Base-by-base conservation (phyloP, 2,329 filamentous ascomycete genomes). In the Exophiala phaeomuriformis region DNA sequence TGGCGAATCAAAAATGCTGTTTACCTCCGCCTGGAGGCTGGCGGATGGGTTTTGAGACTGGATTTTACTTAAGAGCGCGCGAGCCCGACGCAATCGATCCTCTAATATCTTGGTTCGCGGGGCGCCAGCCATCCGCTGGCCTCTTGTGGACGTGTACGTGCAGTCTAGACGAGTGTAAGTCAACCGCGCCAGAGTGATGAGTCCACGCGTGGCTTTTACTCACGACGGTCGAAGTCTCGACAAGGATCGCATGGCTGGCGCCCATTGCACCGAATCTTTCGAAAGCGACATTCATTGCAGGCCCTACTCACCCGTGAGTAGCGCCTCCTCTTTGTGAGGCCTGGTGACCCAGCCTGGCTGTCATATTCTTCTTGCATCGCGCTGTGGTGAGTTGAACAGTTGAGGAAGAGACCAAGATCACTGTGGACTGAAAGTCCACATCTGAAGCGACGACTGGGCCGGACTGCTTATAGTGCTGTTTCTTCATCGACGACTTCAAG, bases 221-320 rank as follows among this genome's bases (percentile, higher is more conserved):
- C 42, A 56, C 57, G 41, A 36, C 57, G 41, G 32, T 56, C 51
- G 30, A 51, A 53, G 27, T 52, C 47, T 27, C 47, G 30, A 47
- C 70, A 72, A 45, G 68, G 69, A 57, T 71, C 69, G 61, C 70
- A 72, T 50, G 70, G 70, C n/a, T 64, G 64, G 30, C 62, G 48
- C 10, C 69, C 70, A 53, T 70, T 68, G 60, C 70, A 72, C 30
- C 67, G 67, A 58, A 72, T 71, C 61, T 72, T 72, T 49, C 70
- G 64, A 49, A 68, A 66, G 19, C 70, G 66, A 52, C 70, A 72
- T 56, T 72, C 69, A 58, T 72, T 66, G 49, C 70, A 72, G 0
- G 70, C 70, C 32, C 57, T 47, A 29, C 55, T 57, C 31, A 57
- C 55, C 9, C 55, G 46, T 27, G 55, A 48, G 43, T 53, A 57